Evolutionary conservation across 371 early-diverging fungal genomes (phyloP).

Genomic region (Mortierella sp.): DNA sequence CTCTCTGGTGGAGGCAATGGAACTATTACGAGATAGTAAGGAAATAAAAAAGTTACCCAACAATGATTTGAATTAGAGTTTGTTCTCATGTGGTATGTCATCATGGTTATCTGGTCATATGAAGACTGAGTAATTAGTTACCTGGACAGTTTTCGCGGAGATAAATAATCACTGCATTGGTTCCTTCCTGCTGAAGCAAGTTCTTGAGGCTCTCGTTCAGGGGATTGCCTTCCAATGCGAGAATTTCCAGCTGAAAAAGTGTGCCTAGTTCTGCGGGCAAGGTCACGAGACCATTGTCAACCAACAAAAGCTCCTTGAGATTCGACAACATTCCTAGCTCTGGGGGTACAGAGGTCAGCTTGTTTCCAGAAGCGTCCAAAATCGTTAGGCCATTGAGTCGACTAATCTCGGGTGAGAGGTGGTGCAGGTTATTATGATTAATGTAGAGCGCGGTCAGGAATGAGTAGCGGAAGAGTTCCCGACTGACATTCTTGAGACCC

Average conservation of each 20-base stretch:
- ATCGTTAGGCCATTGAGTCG: conserved; percentile 74
- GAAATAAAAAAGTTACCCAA: conserved; percentile 1
- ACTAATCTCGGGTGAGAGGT: conserved; percentile 79
- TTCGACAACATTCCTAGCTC: conserved; percentile 91
- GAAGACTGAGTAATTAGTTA: conserved; percentile 45
- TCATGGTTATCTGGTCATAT: not conserved
- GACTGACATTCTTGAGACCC: conserved; percentile 84
- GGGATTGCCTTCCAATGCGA: conserved; percentile 98
- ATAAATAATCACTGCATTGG: conserved; percentile 87
- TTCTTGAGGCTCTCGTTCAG: conserved; percentile 86
- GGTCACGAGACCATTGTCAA: conserved; percentile 92
- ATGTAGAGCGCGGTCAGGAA: conserved; percentile 94
- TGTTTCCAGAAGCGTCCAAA: conserved; percentile 93
- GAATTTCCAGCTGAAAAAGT: conserved; percentile 90
- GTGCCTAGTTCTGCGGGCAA: conserved; percentile 96
- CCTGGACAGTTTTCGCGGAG: conserved; percentile 94
- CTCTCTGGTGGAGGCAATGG: conserved; percentile 91
- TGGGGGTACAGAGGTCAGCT: conserved; percentile 86
- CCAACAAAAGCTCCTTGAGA: conserved; percentile 89
- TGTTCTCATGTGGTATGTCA: not conserved
- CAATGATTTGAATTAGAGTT: not conserved
- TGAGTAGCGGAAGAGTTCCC: conserved; percentile 80
- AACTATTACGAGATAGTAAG: conserved; percentile 57
- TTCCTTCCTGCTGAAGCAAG: conserved; percentile 90
- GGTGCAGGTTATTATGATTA: conserved; percentile 92